Conservation (phyloP, 768 basidiomycete genomes). For the Boletus fagicola region DNA sequence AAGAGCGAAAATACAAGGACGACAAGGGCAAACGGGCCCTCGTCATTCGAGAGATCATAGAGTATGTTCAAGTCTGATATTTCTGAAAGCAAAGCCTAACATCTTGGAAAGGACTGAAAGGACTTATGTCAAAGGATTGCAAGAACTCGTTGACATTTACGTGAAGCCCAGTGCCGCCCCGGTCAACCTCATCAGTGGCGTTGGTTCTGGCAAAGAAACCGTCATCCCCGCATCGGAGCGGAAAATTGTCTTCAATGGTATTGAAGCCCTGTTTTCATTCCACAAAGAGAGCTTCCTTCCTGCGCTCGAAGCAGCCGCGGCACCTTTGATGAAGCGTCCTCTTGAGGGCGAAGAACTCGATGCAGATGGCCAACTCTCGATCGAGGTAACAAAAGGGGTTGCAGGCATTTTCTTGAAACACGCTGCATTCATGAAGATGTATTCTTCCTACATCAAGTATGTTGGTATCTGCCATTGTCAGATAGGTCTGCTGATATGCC, state of each 20-base stretch:
- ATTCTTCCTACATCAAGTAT: constrained; percentile 96
- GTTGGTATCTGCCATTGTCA: constrained; percentile 27
- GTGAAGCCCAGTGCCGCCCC: constrained; percentile 78
- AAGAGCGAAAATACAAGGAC: constrained; percentile 89
- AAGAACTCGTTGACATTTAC: constrained; percentile 93
- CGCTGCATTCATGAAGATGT: constrained; percentile 98
- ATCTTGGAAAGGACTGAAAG: constrained; percentile 73
- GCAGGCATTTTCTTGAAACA: constrained; percentile 90
- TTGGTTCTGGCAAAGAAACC: constrained; percentile 75
- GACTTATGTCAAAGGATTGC: constrained; percentile 91
- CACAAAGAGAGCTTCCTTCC: constrained; percentile 93
- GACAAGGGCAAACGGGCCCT: constrained; percentile 82
- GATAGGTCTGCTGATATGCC: constrained; percentile 11
- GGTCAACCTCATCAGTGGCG: constrained; percentile 67
- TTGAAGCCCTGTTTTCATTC: constrained; percentile 88
- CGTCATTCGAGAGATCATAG: constrained; percentile 87
- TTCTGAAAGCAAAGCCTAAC: constrained; percentile 11
- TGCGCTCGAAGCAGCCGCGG: constrained; percentile 76
- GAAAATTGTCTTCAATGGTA: constrained; percentile 86
- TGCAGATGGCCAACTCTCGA: constrained; percentile 68
- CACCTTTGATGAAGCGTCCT: constrained; percentile 56
- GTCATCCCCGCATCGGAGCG: constrained; percentile 83
- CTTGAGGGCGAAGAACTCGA: constrained; percentile 53
- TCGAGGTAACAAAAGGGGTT: constrained; percentile 73
- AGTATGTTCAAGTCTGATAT: constrained; percentile 49